Evolutionary conservation across 257 asterid genomes (phyloP).

Genomic region (Primulina tabacum): DNA sequence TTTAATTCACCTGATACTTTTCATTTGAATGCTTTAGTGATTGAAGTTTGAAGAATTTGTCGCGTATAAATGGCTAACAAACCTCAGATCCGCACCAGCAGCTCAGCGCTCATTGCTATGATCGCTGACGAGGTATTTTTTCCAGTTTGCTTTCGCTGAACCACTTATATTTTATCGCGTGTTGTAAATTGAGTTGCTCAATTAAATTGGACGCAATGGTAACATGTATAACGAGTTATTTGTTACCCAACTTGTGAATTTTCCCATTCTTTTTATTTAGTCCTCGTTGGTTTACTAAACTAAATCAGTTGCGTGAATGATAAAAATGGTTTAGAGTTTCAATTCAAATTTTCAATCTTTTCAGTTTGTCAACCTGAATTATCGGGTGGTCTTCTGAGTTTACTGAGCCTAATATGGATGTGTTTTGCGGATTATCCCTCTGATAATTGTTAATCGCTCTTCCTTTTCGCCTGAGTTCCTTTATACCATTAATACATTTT

Average conservation of each 20-base stretch:
- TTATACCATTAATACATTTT: not conserved
- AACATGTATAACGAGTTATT: not conserved
- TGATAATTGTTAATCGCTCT: conserved; percentile 4
- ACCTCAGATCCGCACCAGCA: conserved; percentile 71
- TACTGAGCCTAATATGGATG: not conserved
- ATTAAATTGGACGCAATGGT: not conserved
- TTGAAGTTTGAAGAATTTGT: not conserved
- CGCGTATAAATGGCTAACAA: conserved; percentile 65
- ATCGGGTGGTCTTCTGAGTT: not conserved
- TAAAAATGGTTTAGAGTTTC: not conserved
- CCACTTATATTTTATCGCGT: not conserved
- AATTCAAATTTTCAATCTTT: not conserved
- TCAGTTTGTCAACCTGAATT: not conserved
- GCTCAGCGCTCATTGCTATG: conserved; percentile 90
- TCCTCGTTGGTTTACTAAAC: not conserved
- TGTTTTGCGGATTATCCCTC: not conserved
- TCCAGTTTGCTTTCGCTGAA: conserved; percentile 7
- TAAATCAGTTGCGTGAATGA: not conserved
- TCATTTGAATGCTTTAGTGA: not conserved
- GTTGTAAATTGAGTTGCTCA: not conserved
- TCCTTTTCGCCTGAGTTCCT: not conserved
- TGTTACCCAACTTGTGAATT: not conserved
- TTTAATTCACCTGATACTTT: too few species aligned
- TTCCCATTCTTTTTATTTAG: not conserved
- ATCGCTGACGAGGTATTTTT: conserved; percentile 84